phyloP scores from a whole-genome alignment of 495 filamentous ascomycete genomes.

The Tuber indicum region DNA sequence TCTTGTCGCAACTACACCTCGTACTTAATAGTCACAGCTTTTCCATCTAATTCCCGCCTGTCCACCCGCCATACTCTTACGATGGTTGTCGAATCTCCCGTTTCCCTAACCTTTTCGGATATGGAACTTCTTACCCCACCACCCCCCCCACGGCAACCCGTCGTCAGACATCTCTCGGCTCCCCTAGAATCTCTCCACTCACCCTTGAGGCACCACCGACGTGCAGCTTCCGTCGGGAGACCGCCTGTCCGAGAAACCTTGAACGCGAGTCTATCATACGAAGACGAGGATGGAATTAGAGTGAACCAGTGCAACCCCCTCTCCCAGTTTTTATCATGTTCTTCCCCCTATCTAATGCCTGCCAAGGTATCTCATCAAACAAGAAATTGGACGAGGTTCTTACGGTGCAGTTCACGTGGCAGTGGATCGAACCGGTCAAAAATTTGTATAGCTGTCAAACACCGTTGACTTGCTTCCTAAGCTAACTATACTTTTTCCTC shows the following conservation, averaged over 20 bases:
- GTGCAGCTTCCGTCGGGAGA: conserved; percentile 55
- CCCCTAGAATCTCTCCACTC: conserved; percentile 45
- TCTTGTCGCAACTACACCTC: background rate
- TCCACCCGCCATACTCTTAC: background rate
- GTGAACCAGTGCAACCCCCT: conserved; percentile 39
- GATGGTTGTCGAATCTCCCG: background rate
- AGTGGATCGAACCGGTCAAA: conserved; percentile 78
- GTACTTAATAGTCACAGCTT: background rate
- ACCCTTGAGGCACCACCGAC: conserved; percentile 67
- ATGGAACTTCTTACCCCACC: background rate
- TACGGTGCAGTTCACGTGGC: conserved; percentile 93
- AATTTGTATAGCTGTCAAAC: conserved; percentile 62
- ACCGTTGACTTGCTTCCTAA: background rate
- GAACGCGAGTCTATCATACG: conserved; percentile 81
- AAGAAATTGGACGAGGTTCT: conserved; percentile 92
- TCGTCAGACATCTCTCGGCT: conserved; percentile 18
- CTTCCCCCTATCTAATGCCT: background rate
- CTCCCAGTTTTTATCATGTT: conserved; percentile 4
- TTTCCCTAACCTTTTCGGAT: background rate
- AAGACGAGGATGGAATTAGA: conserved; percentile 57
- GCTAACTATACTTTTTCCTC: conserved; percentile 10
- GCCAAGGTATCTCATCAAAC: conserved; percentile 77
- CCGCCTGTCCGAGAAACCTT: conserved; percentile 65
- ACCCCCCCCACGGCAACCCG: conserved; percentile 10
- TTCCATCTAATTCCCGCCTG: background rate